Conservation (phyloP, 2,329 filamentous ascomycete genomes). For the Colletotrichum phormii region DNA sequence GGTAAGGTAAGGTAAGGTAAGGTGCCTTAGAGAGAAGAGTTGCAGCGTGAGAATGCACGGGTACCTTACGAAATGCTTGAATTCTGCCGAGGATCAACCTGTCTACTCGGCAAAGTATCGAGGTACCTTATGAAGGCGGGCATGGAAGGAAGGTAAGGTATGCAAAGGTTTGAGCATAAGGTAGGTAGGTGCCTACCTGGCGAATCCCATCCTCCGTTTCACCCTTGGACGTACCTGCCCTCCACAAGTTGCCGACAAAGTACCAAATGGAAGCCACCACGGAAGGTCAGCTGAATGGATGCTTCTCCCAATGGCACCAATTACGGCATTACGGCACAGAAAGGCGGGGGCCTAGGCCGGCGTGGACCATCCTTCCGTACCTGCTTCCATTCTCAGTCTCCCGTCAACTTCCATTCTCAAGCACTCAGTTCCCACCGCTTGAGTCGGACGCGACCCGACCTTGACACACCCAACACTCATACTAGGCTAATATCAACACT, state of each 20-base stretch:
- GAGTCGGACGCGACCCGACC: constrained; percentile 27
- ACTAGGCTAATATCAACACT: neutral
- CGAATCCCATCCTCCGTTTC: neutral
- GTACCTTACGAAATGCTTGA: too few relatives aligned
- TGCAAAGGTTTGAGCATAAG: too few relatives aligned
- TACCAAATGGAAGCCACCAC: neutral
- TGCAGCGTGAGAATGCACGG: too few relatives aligned
- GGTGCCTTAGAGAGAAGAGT: neutral
- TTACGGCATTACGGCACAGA: constrained; percentile 33
- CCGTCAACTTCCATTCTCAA: neutral
- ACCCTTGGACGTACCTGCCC: neutral
- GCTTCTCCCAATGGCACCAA: constrained; percentile 17
- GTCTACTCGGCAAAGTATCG: neutral
- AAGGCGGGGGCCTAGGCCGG: constrained; percentile 29
- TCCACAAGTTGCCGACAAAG: neutral
- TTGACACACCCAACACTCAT: too few relatives aligned
- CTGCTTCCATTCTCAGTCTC: neutral
- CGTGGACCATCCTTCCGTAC: constrained; percentile 6
- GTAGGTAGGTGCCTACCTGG: too few relatives aligned
- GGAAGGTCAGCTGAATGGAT: constrained; percentile 21
- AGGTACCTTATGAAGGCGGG: too few relatives aligned
- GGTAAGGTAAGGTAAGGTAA: neutral
- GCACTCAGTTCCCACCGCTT: neutral
- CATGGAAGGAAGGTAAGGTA: too few relatives aligned
- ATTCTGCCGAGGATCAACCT: neutral